Conservation (phyloP, 176 grass and related monocot species). For the Musa acuminata region DNA sequence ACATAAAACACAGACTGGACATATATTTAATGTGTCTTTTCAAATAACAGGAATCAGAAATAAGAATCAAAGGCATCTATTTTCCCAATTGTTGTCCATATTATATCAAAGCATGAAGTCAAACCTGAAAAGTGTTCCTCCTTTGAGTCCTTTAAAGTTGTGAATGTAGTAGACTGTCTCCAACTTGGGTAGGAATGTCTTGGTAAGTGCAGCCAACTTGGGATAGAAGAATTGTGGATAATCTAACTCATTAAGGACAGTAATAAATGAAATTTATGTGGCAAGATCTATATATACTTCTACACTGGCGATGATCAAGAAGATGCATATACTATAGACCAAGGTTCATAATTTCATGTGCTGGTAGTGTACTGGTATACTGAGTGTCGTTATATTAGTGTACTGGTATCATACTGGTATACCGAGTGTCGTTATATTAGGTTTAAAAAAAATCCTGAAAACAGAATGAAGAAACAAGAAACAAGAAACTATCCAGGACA, state of each 20-base stretch:
- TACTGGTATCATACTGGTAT: too few species aligned
- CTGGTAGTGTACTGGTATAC: too few species aligned
- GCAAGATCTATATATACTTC: neutral
- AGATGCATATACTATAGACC: too few species aligned
- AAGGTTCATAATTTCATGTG: too few species aligned
- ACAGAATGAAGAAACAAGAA: too few species aligned
- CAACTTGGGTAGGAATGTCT: slow-evolving; percentile 81
- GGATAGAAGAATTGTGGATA: slow-evolving; percentile 97
- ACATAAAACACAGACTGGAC: too few species aligned
- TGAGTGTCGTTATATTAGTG: too few species aligned
- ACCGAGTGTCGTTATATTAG: too few species aligned
- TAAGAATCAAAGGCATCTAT: neutral
- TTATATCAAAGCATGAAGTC: slow-evolving; percentile 1
- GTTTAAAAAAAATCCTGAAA: too few species aligned
- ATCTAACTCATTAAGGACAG: slow-evolving; percentile 62
- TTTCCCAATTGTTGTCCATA: neutral
- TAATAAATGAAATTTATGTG: neutral
- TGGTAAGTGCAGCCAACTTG: slow-evolving; percentile 62
- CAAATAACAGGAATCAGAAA: too few species aligned
- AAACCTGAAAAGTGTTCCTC: slow-evolving; percentile 79
- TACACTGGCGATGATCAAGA: neutral
- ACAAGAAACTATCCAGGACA: too few species aligned
- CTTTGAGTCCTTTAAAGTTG: slow-evolving; percentile 92
- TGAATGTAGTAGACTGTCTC: slow-evolving; percentile 94
- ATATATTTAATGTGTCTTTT: too few species aligned